Evolutionary conservation across 768 basidiomycete species (phyloP).

Genomic region (Termitomyces bulborhizus): DNA sequence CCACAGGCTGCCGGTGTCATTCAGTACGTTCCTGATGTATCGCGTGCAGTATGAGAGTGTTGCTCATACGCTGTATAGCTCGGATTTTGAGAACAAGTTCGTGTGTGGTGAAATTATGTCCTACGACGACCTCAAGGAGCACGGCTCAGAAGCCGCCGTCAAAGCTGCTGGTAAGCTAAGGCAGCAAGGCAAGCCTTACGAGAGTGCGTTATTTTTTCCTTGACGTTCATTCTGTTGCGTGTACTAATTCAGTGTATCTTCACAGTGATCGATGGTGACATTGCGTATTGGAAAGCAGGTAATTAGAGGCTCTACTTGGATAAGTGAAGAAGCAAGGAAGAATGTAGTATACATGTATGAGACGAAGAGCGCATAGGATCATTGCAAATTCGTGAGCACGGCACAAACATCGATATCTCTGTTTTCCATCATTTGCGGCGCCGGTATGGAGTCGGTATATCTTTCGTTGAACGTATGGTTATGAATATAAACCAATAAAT

Average conservation of each 20-base stretch:
- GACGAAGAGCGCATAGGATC: not conserved
- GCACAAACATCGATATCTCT: not conserved
- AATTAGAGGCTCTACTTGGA: constrained; percentile 21
- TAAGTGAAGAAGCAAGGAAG: not conserved
- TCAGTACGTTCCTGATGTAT: constrained; percentile 52
- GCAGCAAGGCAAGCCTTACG: constrained; percentile 96
- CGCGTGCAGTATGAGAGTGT: not conserved
- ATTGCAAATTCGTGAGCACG: not conserved
- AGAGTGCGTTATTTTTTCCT: constrained; percentile 50
- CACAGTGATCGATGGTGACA: constrained; percentile 81
- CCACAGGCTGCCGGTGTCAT: constrained; percentile 98
- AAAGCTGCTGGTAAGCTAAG: constrained; percentile 93
- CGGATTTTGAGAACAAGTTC: constrained; percentile 97
- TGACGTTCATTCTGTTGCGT: not conserved
- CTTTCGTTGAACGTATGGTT: no score
- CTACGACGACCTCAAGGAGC: constrained; percentile 84
- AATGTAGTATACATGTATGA: constrained; percentile 6
- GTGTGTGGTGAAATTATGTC: constrained; percentile 97
- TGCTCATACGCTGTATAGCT: constrained; percentile 34
- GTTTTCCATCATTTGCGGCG: not conserved
- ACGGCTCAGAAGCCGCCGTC: constrained; percentile 85
- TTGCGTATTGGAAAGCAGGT: constrained; percentile 89
- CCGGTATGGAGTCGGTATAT: not conserved
- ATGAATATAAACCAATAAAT: not conserved
- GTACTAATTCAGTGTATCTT: not conserved